Conservation (phyloP, 2,329 filamentous ascomycete genomes). For the Simplicillium sp. region DNA sequence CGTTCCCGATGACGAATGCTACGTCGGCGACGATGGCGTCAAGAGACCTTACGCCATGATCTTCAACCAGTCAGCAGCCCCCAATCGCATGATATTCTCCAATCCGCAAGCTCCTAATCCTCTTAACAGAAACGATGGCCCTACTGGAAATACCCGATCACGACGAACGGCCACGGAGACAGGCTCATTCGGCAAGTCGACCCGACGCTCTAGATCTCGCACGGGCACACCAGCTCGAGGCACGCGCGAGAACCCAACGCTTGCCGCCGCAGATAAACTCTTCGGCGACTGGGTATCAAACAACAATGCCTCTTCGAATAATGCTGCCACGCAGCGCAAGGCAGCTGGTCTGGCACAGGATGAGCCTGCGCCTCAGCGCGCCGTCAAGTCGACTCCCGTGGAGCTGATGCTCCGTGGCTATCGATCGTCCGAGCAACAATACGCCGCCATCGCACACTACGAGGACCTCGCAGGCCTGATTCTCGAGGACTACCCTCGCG, state of each 20-base stretch:
- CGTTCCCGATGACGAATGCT: conserved; percentile 59
- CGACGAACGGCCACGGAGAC: conserved; percentile 48
- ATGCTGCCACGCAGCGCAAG: conserved; percentile 18
- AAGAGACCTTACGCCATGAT: conserved; percentile 58
- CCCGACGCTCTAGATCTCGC: conserved; percentile 50
- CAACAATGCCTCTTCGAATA: conserved; percentile 25
- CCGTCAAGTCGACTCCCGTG: conserved; percentile 36
- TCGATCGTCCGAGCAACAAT: conserved; percentile 54
- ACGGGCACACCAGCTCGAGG: conserved; percentile 46
- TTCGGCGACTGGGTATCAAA: conserved; percentile 49
- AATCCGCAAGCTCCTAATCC: conserved; percentile 1
- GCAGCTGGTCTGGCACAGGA: conserved; percentile 21
- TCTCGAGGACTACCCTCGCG: conserved; percentile 87
- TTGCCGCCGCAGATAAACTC: conserved; percentile 51
- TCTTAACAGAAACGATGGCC: conserved; percentile 40
- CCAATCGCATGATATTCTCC: neutral
- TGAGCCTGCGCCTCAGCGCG: conserved; percentile 27
- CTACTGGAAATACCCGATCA: conserved; percentile 34
- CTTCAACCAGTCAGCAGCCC: conserved; percentile 43
- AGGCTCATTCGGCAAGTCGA: conserved; percentile 60
- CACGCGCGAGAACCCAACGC: conserved; percentile 48
- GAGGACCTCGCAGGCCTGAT: conserved; percentile 79
- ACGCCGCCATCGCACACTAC: conserved; percentile 82
- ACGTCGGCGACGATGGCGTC: conserved; percentile 55
- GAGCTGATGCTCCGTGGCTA: conserved; percentile 86